Conservation (phyloP, 768 basidiomycete species). For the Tephrocybe rancida region DNA sequence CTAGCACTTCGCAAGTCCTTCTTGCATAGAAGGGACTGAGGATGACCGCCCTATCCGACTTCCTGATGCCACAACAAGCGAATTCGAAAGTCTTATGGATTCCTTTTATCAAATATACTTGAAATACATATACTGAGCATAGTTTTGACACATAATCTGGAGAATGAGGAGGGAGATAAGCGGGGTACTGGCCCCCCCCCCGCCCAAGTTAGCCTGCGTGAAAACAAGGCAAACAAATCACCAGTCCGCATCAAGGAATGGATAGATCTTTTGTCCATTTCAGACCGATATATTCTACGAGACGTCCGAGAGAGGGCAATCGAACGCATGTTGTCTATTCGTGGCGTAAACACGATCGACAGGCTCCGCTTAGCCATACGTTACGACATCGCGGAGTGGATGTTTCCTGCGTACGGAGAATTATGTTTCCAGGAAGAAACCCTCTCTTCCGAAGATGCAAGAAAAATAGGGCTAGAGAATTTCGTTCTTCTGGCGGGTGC, state of each 20-base stretch:
- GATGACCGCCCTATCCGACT: slow-evolving; percentile 35
- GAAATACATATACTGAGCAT: no score
- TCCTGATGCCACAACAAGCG: slow-evolving; percentile 29
- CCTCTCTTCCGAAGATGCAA: slow-evolving; percentile 29
- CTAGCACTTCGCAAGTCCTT: no score
- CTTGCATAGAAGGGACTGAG: slow-evolving; percentile 31
- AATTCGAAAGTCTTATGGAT: slow-evolving; percentile 40
- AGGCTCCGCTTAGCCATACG: slow-evolving; percentile 39
- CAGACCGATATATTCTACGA: slow-evolving; percentile 39
- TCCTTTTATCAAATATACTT: slow-evolving; percentile 39
- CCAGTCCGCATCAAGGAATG: slow-evolving; percentile 28
- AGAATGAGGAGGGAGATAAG: neutral
- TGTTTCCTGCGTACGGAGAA: slow-evolving; percentile 35
- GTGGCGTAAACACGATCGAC: slow-evolving; percentile 29
- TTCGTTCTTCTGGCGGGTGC: neutral
- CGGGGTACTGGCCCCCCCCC: neutral
- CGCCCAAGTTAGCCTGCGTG: no score
- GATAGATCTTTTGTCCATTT: slow-evolving; percentile 41
- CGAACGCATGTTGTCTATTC: slow-evolving; percentile 21
- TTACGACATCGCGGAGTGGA: slow-evolving; percentile 40
- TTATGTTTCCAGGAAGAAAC: slow-evolving; percentile 35
- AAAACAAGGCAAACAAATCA: neutral
- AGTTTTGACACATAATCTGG: no score
- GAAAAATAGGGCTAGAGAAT: slow-evolving; percentile 27
- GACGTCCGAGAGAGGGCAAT: slow-evolving; percentile 36